Conservation (phyloP, 2,329 filamentous ascomycete species). For the Sarocladium oryzae region DNA sequence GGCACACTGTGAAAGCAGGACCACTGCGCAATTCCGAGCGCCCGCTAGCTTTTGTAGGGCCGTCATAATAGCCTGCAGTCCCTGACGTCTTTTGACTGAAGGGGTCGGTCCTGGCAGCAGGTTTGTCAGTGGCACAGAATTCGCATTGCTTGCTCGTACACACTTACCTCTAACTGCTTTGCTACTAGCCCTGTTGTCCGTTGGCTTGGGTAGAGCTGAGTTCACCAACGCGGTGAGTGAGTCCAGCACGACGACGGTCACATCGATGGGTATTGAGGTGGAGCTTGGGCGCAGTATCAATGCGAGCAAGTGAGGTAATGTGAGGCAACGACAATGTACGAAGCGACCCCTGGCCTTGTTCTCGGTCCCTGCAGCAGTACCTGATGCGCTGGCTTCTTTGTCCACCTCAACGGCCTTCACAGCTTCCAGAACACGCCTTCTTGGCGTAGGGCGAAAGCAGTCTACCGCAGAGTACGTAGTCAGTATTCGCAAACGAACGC, state of each 20-base stretch:
- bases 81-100: constrained; percentile 40
- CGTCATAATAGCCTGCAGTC: constrained; percentile 57
- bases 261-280: constrained; percentile 53
- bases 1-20: constrained; percentile 72
- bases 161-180: constrained; percentile 35
- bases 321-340: constrained; percentile 46
- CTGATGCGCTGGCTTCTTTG: background rate
- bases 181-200: constrained; percentile 26
- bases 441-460: constrained; percentile 37
- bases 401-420: constrained; percentile 14
- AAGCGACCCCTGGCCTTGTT: constrained; percentile 20
- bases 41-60: constrained; percentile 71
- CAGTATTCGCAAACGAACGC: background rate
- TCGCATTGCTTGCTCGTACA: background rate
- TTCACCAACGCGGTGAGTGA: constrained; percentile 71
- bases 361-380: background rate
- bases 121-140: background rate
- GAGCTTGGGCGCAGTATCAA: constrained; percentile 62
- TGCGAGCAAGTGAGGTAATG: constrained; percentile 67
- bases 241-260: constrained; percentile 70
- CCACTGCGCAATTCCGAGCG: constrained; percentile 63
- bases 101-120: constrained; percentile 25
- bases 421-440: constrained; percentile 21
- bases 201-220: constrained; percentile 63
- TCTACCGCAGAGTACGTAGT: constrained; percentile 26